Conservation (phyloP, 1,284 basidiomycete species). For the Apiotrichum akiyoshidainum region DNA sequence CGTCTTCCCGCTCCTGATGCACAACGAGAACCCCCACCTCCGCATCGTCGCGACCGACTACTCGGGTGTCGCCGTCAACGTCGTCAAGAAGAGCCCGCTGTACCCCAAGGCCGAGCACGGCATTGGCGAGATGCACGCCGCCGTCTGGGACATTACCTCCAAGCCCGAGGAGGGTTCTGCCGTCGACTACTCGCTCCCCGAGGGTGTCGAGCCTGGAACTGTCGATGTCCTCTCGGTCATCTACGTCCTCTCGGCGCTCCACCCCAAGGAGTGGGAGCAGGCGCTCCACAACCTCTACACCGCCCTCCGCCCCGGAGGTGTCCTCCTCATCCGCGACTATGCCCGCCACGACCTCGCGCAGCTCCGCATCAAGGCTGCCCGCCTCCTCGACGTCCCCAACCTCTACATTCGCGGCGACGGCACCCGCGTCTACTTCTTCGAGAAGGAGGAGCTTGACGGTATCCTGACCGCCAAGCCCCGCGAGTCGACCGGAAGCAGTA, state of each 20-base stretch:
- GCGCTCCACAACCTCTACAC: conserved; percentile 80
- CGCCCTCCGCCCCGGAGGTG: conserved; percentile 86
- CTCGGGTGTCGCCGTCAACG: conserved; percentile 77
- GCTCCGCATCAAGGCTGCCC: conserved; percentile 81
- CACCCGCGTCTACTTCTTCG: conserved; percentile 94
- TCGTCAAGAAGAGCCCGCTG: conserved; percentile 78
- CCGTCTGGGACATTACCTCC: conserved; percentile 88
- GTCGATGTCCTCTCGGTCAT: conserved; percentile 90
- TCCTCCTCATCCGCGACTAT: conserved; percentile 86
- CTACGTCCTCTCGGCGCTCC: conserved; percentile 90
- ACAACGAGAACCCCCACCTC: conserved; percentile 78
- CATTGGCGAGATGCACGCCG: conserved; percentile 62
- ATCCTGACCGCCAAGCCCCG: conserved; percentile 66
- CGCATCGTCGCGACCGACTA: conserved; percentile 83
- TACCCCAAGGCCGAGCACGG: conserved; percentile 68
- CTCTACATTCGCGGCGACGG: conserved; percentile 95
- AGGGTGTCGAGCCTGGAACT: conserved; percentile 61
- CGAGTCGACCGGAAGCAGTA: conserved; percentile 1
- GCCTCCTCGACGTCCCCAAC: conserved; percentile 89
- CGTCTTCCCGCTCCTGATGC: conserved; percentile 78
- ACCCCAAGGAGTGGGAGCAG: conserved; percentile 85
- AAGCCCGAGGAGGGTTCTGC: conserved; percentile 16
- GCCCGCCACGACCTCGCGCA: conserved; percentile 92
- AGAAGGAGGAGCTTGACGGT: conserved; percentile 71
- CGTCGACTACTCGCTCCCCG: conserved; percentile 57